Evolutionary conservation across 176 grass and related monocot species (phyloP).

Genomic region (Raddia distichophylla): DNA sequence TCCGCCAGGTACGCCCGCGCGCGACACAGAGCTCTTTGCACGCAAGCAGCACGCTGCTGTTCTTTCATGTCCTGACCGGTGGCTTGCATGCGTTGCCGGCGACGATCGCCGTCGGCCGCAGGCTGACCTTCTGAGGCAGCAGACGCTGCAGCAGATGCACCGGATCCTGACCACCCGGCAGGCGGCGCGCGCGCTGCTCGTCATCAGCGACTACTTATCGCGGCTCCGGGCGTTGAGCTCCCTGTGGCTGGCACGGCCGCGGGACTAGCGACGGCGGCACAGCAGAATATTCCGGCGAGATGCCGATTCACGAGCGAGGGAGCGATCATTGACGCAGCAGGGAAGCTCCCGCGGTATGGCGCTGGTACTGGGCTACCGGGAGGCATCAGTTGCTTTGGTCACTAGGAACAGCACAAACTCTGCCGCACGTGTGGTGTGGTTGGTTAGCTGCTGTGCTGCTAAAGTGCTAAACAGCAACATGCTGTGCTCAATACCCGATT

Average conservation of each 20-base stretch:
- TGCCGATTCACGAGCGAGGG: neutral
- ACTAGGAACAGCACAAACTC: neutral
- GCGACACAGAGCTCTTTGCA: too few species aligned
- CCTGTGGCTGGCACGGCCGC: conserved; percentile 75
- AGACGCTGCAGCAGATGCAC: conserved; percentile 89
- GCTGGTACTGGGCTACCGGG: neutral
- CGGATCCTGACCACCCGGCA: conserved; percentile 82
- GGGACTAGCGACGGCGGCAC: conserved; percentile 35
- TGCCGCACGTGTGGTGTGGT: neutral
- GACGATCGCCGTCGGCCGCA: neutral
- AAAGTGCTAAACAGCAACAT: too few species aligned
- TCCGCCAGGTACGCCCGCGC: conserved; percentile 54
- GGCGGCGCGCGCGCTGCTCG: conserved; percentile 79
- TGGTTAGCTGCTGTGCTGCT: neutral
- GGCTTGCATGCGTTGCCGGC: too few species aligned
- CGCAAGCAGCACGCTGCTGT: neutral
- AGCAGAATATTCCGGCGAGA: neutral
- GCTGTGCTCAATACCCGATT: neutral
- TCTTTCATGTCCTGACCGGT: neutral
- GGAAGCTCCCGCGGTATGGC: neutral
- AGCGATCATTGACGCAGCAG: neutral
- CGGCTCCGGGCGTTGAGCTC: conserved; percentile 84
- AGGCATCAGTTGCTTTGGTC: neutral
- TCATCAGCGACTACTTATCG: conserved; percentile 89
- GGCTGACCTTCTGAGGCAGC: conserved; percentile 90